phyloP scores from a whole-genome alignment of 1,139 yeast genomes.

The Kluyveromyces marxianus region DNA sequence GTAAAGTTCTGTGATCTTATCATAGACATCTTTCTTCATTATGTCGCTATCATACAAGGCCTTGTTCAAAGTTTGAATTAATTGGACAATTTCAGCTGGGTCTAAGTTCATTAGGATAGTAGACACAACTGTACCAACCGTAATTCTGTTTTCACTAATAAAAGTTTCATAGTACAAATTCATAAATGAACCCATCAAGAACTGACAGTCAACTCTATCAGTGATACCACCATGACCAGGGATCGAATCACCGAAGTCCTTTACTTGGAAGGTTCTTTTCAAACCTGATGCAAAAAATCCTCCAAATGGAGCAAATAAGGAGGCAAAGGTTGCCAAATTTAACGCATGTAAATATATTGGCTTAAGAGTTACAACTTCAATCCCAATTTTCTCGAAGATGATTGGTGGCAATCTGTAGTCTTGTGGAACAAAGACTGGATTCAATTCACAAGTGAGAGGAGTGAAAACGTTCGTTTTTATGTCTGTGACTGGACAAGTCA shows the following conservation, averaged over 20 bases:
- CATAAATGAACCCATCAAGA: conserved; percentile 92
- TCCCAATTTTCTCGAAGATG: conserved; percentile 41
- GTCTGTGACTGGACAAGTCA: conserved; percentile 81
- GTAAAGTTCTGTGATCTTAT: conserved; percentile 22
- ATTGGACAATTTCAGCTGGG: conserved; percentile 55
- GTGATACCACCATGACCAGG: conserved; percentile 99
- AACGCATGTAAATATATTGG: conserved; percentile 89
- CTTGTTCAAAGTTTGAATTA: conserved; percentile 53
- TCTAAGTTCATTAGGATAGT: conserved; percentile 66
- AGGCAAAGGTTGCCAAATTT: conserved; percentile 86
- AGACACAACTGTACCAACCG: conserved; percentile 68
- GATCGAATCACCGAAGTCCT: conserved; percentile 86
- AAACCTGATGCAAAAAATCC: conserved; percentile 97
- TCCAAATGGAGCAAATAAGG: conserved; percentile 96
- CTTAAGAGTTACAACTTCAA: conserved; percentile 54
- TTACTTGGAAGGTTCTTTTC: conserved; percentile 93
- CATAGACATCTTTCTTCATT: conserved; percentile 33
- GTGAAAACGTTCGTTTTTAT: conserved; percentile 51
- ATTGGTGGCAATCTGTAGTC: conserved; percentile 68
- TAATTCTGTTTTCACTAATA: conserved; percentile 64
- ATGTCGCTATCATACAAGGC: conserved; percentile 54
- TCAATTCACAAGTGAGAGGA: conserved; percentile 67
- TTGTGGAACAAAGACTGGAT: conserved; percentile 81
- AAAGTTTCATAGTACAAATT: conserved; percentile 90
- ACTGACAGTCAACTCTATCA: conserved; percentile 96